A percentile compares a stretch with the other conserved stretches of the same genome.
These are phyloP conservation scores for Tetrapyrgos nigripes DNA, from an alignment of 1,284 basidiomycete species.

Conservation along the genomic window DNA sequence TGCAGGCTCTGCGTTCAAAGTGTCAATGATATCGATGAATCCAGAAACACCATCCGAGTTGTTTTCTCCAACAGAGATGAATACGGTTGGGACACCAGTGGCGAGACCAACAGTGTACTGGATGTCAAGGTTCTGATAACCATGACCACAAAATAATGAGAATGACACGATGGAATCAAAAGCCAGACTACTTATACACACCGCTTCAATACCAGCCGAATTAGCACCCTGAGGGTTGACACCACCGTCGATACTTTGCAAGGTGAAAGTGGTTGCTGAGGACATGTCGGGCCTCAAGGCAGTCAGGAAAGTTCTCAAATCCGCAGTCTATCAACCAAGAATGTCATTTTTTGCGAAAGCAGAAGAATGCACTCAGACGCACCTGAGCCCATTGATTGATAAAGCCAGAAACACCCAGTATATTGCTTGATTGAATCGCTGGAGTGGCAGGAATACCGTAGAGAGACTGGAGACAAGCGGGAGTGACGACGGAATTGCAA, in stretches of 20 bases:
- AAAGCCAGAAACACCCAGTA: conserved; percentile 29
- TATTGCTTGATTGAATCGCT: conserved; percentile 20
- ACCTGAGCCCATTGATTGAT: conserved; percentile 28
- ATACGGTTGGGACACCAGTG: conserved; percentile 30
- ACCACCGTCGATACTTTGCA: conserved; percentile 34
- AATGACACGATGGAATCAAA: background rate
- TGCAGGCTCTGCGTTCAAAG: conserved; percentile 3
- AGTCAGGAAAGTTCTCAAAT: conserved; percentile 23
- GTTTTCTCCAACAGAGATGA: conserved; percentile 33
- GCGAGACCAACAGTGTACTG: conserved; percentile 43
- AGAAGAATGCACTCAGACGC: background rate
- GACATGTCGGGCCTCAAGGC: conserved; percentile 25
- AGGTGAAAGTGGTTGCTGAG: conserved; percentile 24
- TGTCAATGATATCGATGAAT: conserved; percentile 23
- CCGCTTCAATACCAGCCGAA: conserved; percentile 34
- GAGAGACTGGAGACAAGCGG: conserved; percentile 28
- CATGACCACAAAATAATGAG: background rate
- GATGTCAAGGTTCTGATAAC: conserved; percentile 36
- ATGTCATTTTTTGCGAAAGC: background rate
- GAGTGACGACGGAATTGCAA: conserved; percentile 23
- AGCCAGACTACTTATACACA: conserved; percentile 8
- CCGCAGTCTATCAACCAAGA: conserved; percentile 11
- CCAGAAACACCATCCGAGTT: conserved; percentile 30
- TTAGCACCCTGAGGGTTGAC: conserved; percentile 25
- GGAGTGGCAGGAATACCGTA: conserved; percentile 31